Evolutionary conservation across 1,284 basidiomycete genomes (phyloP).

Genomic region (Mycena citricolor): DNA sequence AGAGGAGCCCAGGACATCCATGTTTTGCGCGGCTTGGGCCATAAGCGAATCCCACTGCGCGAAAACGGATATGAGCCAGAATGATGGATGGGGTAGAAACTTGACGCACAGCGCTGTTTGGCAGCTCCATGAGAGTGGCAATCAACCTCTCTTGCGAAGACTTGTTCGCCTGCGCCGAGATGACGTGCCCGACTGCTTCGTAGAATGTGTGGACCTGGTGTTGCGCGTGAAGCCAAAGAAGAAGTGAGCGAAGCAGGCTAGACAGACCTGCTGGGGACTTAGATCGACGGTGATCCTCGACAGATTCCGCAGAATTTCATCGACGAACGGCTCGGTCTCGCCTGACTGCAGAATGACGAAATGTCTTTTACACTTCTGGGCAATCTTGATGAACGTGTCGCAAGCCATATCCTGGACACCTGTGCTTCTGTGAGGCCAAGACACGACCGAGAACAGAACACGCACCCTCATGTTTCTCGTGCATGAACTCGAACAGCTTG

Average conservation of each 20-base stretch:
- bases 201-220: constrained; percentile 96
- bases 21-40: constrained; percentile 91
- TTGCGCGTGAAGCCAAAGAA: constrained; percentile 17
- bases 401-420: constrained; percentile 99
- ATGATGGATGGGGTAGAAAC: background rate
- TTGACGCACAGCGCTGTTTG: constrained; percentile 91
- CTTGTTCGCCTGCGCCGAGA: constrained; percentile 97
- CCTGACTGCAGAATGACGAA: constrained; percentile 99
- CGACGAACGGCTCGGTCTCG: constrained; percentile 96
- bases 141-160: constrained; percentile 95
- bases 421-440: constrained; percentile 32
- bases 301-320: constrained; percentile 91
- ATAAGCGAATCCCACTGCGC: constrained; percentile 94
- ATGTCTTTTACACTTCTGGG: constrained; percentile 96
- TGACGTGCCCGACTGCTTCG: constrained; percentile 99
- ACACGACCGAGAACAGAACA: constrained; percentile 13
- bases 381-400: constrained; percentile 99
- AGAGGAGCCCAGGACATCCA: constrained; percentile 86
- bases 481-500: constrained; percentile 99
- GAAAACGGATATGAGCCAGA: constrained; percentile 1
- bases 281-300: constrained; percentile 96
- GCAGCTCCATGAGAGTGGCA: constrained; percentile 93
- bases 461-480: constrained; percentile 96
- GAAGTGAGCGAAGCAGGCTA: constrained; percentile 1
- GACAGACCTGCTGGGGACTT: constrained; percentile 82